Conservation (phyloP, 1,284 basidiomycete species). For the Gymnopus androsaceus region DNA sequence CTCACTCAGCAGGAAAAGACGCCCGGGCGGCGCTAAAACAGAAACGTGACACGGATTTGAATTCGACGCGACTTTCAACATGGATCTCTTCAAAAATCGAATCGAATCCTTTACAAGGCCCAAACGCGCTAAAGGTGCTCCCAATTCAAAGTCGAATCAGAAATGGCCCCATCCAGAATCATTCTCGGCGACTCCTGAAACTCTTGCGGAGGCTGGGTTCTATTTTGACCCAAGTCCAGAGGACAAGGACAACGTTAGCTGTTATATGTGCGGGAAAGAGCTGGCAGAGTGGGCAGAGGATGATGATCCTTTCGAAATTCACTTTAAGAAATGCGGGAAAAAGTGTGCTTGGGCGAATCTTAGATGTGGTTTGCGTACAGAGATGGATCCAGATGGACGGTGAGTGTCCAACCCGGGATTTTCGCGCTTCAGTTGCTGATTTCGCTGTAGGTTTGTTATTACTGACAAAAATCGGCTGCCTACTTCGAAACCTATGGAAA, state of each 20-base stretch:
- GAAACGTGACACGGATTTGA: too few species aligned
- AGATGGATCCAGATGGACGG: slow-evolving; percentile 58
- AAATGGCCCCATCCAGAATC: slow-evolving; percentile 69
- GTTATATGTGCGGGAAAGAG: slow-evolving; percentile 76
- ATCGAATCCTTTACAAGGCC: slow-evolving; percentile 61
- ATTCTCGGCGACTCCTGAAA: slow-evolving; percentile 65
- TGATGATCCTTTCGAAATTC: slow-evolving; percentile 82
- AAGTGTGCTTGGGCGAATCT: slow-evolving; percentile 78
- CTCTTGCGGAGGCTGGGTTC: slow-evolving; percentile 82
- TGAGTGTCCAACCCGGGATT: slow-evolving; percentile 37
- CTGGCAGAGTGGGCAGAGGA: slow-evolving; percentile 77
- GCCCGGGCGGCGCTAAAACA: too few species aligned
- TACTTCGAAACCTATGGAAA: slow-evolving; percentile 64
- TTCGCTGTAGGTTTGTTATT: slow-evolving; percentile 50
- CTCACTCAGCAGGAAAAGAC: too few species aligned
- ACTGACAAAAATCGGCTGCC: slow-evolving; percentile 63
- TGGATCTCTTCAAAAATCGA: slow-evolving; percentile 46
- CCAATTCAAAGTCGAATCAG: slow-evolving; percentile 42
- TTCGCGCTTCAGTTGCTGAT: background rate
- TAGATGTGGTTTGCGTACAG: slow-evolving; percentile 63
- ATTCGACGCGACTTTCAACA: too few species aligned
- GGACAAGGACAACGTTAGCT: slow-evolving; percentile 69
- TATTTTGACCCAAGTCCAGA: slow-evolving; percentile 68
- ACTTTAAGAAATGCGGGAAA: slow-evolving; percentile 62
- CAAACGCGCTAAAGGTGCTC: slow-evolving; percentile 48